These are phyloP conservation scores for Suillus spraguei DNA, from an alignment of 768 basidiomycete genomes.

Conservation along the genomic window DNA sequence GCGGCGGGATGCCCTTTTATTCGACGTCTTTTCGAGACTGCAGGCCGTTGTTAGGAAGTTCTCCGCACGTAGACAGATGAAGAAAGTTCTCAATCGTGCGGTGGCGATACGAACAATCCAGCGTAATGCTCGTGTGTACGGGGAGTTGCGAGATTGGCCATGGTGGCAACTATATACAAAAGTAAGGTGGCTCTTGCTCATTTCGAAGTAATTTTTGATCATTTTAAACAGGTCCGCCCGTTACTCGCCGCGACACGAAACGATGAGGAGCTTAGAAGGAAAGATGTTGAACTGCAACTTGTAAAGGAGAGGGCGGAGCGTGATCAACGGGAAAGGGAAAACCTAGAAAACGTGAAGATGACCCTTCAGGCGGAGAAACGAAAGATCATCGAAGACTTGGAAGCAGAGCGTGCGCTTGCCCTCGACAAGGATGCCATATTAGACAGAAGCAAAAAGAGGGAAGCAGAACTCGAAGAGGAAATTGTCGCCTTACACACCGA, in stretches of 20 bases:
- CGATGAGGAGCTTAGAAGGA: slow-evolving; percentile 88
- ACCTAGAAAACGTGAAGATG: slow-evolving; percentile 80
- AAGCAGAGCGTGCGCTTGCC: slow-evolving; percentile 76
- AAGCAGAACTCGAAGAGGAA: slow-evolving; percentile 85
- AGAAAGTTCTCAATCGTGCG: slow-evolving; percentile 92
- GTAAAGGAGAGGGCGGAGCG: slow-evolving; percentile 85
- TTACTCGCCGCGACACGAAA: slow-evolving; percentile 89
- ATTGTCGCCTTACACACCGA: slow-evolving; percentile 78
- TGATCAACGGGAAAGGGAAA: slow-evolving; percentile 80
- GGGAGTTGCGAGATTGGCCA: slow-evolving; percentile 91
- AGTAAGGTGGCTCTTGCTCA: slow-evolving; percentile 38
- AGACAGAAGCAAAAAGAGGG: slow-evolving; percentile 83
- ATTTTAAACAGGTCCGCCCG: slow-evolving; percentile 72
- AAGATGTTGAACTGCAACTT: slow-evolving; percentile 80
- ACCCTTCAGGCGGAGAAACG: slow-evolving; percentile 82
- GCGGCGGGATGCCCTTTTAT: slow-evolving; percentile 83
- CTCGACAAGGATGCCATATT: slow-evolving; percentile 84
- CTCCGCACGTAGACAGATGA: slow-evolving; percentile 87
- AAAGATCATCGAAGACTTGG: slow-evolving; percentile 78
- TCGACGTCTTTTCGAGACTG: slow-evolving; percentile 84
- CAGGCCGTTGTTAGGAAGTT: slow-evolving; percentile 88
- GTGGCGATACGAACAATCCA: slow-evolving; percentile 92
- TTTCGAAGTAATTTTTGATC: slow-evolving; percentile 16
- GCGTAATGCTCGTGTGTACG: slow-evolving; percentile 89
- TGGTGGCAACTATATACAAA: slow-evolving; percentile 99